Base-by-base conservation (phyloP, 768 basidiomycete genomes). In the Termitomyces sp. region DNA sequence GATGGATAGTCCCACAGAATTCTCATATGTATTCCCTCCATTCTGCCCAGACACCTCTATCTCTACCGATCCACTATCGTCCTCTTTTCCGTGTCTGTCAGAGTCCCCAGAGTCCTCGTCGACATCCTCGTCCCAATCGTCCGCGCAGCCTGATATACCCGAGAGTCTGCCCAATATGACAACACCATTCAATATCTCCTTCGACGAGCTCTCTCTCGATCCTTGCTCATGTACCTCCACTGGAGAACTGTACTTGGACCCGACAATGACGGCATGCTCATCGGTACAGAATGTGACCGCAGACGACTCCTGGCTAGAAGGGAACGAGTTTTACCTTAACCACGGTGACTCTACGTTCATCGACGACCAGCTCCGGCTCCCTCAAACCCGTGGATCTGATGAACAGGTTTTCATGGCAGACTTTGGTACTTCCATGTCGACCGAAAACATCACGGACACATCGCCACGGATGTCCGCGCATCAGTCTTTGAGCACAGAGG, bases 61-160 rank as follows among this genome's bases (percentile, higher is more conserved):
- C 27, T 58, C 56, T 24, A 56, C 59, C 39, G 65, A 56, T 65
- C 66, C 53, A 52, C 64, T 22, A 30, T 30, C 37, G 22, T 42
- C 55, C 8, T 14, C 37, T 27, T 40, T 53, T 33, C 60, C 58
- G 18, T 22, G 57, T 10, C 56, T 62, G 34, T 62, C 70, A 5
- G 64, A 65, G 33, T 72, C 74, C 7, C 73, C 73, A n/a, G 69
- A 62, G 24, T 72, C 75, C 20, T 68, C 69, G 1, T 73, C 75
- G 7, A 66, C 67, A 4, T 71, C 73, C 61, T 69, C 75, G 50
- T 65, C 72, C 55, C 71, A 72, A 26, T 73, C 75, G 37, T 76
- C 77, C 22, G 76, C 78, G 43, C 68, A 70, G 57, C 69, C 74
- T 13, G 76, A 77, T 46, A 68, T 69, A 43, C 74, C 76, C 57